Percentiles rank a stretch among this genome's conserved stretches.
These are phyloP conservation scores for Syzygium grande DNA, from an alignment of 345 rosid genomes.

Conservation along the genomic window DNA sequence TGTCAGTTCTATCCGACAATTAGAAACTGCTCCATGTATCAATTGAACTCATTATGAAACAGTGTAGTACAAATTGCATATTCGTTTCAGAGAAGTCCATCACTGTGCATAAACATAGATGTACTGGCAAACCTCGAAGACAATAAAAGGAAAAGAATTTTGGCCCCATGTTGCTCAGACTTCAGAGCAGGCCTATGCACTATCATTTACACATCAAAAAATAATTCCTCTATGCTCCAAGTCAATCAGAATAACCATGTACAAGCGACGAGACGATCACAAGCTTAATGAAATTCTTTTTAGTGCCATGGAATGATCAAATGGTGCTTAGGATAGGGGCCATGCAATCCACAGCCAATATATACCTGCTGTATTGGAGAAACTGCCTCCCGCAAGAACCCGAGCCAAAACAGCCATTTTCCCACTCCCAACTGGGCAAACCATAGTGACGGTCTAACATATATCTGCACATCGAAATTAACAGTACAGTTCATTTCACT, in stretches of 20 bases:
- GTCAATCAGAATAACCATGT: background rate
- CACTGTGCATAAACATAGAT: background rate
- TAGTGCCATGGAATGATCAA: background rate
- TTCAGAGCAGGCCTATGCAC: background rate
- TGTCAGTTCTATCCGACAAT: background rate
- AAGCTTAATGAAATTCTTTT: background rate
- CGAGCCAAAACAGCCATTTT: constrained; percentile 60
- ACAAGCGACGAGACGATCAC: background rate
- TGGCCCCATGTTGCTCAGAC: background rate
- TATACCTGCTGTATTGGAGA: constrained; percentile 11
- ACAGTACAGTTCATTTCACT: no score
- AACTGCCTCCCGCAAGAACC: constrained; percentile 33
- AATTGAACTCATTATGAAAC: background rate
- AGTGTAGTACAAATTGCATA: background rate
- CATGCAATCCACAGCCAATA: constrained; percentile 5
- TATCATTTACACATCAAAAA: background rate
- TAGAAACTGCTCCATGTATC: background rate
- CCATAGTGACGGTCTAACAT: constrained; percentile 21
- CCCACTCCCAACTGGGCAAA: constrained; percentile 45
- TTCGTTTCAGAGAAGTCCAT: background rate
- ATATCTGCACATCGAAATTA: constrained; percentile 10
- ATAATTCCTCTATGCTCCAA: background rate
- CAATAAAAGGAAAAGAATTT: background rate
- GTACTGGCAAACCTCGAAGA: background rate
- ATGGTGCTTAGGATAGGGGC: background rate